These are phyloP conservation scores for Globisporangium echinulatum DNA, from an alignment of 352 stramenopile species.

Conservation along the genomic window DNA sequence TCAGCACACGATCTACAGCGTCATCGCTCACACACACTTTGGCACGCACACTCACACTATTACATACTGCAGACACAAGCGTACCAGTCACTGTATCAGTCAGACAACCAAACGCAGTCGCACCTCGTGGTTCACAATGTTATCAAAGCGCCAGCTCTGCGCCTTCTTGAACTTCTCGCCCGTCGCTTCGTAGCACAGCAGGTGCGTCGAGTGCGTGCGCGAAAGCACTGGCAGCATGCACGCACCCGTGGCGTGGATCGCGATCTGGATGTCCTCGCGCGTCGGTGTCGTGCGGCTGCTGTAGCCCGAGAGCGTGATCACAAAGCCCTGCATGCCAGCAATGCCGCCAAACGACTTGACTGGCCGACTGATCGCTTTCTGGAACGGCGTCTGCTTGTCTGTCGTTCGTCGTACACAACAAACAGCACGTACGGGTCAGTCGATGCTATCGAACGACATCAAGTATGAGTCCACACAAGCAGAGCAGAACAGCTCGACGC, in stretches of 20 bases:
- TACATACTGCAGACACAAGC: too few species aligned
- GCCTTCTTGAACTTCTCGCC: slow-evolving; percentile 86
- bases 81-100: too few species aligned
- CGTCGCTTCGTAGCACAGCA: slow-evolving; percentile 68
- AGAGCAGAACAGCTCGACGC: not conserved
- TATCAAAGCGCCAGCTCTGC: slow-evolving; percentile 72
- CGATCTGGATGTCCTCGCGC: slow-evolving; percentile 78
- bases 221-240: slow-evolving; percentile 82
- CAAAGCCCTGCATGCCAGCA: slow-evolving; percentile 66
- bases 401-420: not conserved
- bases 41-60: not conserved
- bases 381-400: slow-evolving; percentile 25
- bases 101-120: not conserved
- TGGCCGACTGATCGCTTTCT: slow-evolving; percentile 48
- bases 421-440: not conserved
- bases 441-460: not conserved
- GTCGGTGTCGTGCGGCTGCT: slow-evolving; percentile 67
- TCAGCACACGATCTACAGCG: slow-evolving; percentile 8
- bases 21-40: not conserved
- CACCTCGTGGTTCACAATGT: slow-evolving; percentile 79
- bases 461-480: not conserved
- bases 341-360: slow-evolving; percentile 66
- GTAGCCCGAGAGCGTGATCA: slow-evolving; percentile 82
- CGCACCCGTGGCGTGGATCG: slow-evolving; percentile 75
- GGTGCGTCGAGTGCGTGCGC: slow-evolving; percentile 72